Conservation (phyloP, 176 grass and related monocot species). For the Neostapfia colusana region DNA sequence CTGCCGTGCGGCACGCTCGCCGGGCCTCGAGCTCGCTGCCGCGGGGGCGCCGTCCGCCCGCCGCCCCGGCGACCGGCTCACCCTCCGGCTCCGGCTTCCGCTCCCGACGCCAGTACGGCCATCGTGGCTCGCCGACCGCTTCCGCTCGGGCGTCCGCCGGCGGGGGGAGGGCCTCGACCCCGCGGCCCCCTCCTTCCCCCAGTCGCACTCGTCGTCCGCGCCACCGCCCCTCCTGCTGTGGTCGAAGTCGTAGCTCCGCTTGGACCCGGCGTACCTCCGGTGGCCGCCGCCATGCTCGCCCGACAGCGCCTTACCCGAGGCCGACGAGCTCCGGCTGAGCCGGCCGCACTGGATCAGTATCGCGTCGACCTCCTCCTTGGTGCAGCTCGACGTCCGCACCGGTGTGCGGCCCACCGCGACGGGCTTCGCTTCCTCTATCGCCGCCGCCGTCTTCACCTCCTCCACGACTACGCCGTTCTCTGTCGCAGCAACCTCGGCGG, state of each 20-base stretch:
- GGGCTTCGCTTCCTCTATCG: conserved; percentile 42
- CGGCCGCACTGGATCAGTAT: conserved; percentile 94
- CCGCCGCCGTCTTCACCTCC: not conserved
- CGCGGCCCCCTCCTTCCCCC: conserved; percentile 42
- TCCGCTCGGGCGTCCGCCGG: conserved; percentile 69
- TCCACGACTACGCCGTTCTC: not conserved
- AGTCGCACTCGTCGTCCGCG: conserved; percentile 48
- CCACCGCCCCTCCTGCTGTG: conserved; percentile 52
- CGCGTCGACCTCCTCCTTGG: conserved; percentile 89
- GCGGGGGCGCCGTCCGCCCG: conserved; percentile 32
- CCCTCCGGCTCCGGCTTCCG: conserved; percentile 45
- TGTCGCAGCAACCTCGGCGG: conserved; percentile 19
- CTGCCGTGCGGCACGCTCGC: conserved; percentile 30
- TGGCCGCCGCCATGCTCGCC: conserved; percentile 43
- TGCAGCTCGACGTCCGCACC: conserved; percentile 75
- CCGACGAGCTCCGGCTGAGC: conserved; percentile 85
- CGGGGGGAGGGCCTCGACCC: conserved; percentile 66
- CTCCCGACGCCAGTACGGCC: conserved; percentile 26
- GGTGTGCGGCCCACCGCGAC: conserved; percentile 33
- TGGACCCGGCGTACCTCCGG: conserved; percentile 68
- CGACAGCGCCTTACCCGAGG: conserved; percentile 57
- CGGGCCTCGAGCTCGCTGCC: not conserved
- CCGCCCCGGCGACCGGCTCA: conserved; percentile 69
- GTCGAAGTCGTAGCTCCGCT: conserved; percentile 92
- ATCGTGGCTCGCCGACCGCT: conserved; percentile 76